These are phyloP conservation scores for Blumeriella jaapii DNA, from an alignment of 2,329 filamentous ascomycete species.

Conservation along the genomic window DNA sequence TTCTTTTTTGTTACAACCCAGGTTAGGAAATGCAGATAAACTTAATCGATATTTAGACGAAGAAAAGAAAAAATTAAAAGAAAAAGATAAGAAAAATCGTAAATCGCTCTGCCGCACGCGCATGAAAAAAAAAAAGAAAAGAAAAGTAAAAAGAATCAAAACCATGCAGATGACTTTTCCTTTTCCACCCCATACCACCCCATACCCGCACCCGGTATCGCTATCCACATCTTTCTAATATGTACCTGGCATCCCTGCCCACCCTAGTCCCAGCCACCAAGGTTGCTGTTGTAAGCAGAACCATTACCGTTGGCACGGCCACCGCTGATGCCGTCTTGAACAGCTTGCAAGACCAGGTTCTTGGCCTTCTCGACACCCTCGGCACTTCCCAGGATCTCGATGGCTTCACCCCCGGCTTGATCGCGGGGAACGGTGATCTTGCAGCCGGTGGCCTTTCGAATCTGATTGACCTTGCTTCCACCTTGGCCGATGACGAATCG, in stretches of 20 bases:
- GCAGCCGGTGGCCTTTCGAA: constrained; percentile 84
- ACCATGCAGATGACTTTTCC: no score
- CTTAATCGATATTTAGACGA: no score
- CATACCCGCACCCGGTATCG: background rate
- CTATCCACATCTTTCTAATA: background rate
- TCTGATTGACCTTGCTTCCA: constrained; percentile 84
- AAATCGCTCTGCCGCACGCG: no score
- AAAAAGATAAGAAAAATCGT: no score
- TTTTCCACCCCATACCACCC: background rate
- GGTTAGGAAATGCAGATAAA: no score
- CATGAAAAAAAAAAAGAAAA: no score
- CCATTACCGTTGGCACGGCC: constrained; percentile 5
- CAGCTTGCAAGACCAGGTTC: constrained; percentile 77
- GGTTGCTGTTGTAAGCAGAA: constrained; percentile 1
- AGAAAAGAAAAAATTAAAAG: no score
- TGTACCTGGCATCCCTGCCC: background rate
- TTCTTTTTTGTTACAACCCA: no score
- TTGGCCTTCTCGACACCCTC: constrained; percentile 79
- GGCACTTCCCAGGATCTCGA: constrained; percentile 72
- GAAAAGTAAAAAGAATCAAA: no score
- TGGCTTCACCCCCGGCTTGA: constrained; percentile 65
- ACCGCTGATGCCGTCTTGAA: constrained; percentile 44
- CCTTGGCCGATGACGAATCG: constrained; percentile 81
- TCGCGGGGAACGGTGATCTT: constrained; percentile 87
- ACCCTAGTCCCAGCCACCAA: constrained; percentile 11